Evolutionary conservation across 2,329 filamentous ascomycete genomes (phyloP).

Genomic region (Colletotrichum sublineola): DNA sequence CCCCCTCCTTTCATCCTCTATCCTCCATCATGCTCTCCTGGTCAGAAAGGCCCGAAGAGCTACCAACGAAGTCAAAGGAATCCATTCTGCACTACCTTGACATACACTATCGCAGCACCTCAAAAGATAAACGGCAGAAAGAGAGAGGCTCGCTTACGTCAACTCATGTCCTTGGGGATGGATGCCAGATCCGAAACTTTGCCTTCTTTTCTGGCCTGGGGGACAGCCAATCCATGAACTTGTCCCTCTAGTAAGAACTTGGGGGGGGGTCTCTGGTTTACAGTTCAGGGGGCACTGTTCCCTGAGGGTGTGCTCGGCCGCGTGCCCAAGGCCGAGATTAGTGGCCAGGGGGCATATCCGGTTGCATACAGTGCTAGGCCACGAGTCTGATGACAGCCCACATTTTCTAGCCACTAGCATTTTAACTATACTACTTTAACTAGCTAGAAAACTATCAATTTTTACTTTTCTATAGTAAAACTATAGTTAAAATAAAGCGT

Average conservation of each 20-base stretch:
- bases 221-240: slow-evolving; percentile 15
- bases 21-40: neutral
- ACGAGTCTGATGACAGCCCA: too few species aligned
- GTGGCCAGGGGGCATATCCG: too few species aligned
- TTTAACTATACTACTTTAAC: too few species aligned
- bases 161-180: neutral
- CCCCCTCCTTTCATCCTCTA: neutral
- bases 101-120: neutral
- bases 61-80: neutral
- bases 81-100: neutral
- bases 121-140: neutral
- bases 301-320: too few species aligned
- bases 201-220: neutral
- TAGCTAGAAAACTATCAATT: too few species aligned
- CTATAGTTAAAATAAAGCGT: neutral
- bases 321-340: too few species aligned
- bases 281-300: slow-evolving; percentile 8
- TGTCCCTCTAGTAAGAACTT: neutral
- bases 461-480: neutral
- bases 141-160: neutral
- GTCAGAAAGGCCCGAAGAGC: neutral
- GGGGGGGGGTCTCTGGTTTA: neutral
- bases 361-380: too few species aligned
- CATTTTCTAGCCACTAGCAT: too few species aligned
- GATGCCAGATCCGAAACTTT: slow-evolving; percentile 19